These are phyloP conservation scores for Rhytidiadelphus loreus DNA, from an alignment of 225 moss, liverwort and hornwort genomes.

Conservation along the genomic window DNA sequence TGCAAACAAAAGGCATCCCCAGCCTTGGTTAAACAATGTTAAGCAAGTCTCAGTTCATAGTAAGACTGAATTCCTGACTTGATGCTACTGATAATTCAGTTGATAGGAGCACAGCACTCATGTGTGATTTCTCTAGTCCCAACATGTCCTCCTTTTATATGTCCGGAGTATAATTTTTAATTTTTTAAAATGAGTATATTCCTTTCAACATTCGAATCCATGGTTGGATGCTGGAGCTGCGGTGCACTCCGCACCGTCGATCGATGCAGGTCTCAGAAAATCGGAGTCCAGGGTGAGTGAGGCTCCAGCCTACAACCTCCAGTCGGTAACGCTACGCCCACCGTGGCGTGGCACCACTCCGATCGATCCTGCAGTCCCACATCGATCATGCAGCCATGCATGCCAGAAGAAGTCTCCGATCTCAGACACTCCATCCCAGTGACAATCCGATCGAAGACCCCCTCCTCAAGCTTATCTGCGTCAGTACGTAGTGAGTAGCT, in stretches of 20 bases:
- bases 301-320: no score
- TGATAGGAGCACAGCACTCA: background rate
- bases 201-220: no score
- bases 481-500: no score
- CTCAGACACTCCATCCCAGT: background rate
- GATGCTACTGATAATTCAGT: background rate
- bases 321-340: slow-evolving; percentile 2
- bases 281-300: background rate
- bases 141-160: background rate
- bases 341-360: background rate
- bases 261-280: background rate
- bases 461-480: background rate
- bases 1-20: no score
- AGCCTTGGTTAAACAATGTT: no score
- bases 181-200: background rate
- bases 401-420: no score
- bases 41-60: no score
- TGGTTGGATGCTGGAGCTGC: background rate
- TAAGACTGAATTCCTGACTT: no score
- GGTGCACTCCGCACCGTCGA: slow-evolving; percentile 1
- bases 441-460: background rate
- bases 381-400: no score
- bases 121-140: background rate
- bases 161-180: background rate
- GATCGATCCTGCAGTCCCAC: background rate